These are phyloP conservation scores for Hamamelis virginiana DNA, from an alignment of 164 flowering plant species.

Conservation along the genomic window DNA sequence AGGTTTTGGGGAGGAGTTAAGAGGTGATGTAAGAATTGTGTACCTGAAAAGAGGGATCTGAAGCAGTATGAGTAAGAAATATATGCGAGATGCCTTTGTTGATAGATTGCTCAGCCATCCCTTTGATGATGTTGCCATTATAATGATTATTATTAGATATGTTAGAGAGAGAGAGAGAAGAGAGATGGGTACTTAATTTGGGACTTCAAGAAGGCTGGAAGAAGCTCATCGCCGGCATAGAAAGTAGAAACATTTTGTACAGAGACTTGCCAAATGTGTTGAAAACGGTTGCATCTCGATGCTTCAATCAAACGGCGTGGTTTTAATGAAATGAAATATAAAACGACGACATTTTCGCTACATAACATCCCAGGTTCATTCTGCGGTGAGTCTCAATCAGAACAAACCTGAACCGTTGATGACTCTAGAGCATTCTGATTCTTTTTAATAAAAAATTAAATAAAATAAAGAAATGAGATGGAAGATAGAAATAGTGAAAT, in stretches of 20 bases:
- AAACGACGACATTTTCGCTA: no score
- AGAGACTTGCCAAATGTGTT: no score
- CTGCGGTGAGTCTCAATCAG: not conserved
- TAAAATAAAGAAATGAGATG: not conserved
- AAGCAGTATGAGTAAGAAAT: constrained; percentile 44
- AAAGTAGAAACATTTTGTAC: not conserved
- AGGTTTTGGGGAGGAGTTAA: not conserved
- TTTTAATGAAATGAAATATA: no score
- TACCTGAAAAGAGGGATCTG: constrained; percentile 61
- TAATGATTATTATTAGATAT: constrained; percentile 14
- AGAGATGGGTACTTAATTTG: not conserved
- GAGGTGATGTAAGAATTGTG: not conserved
- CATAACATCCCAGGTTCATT: no score
- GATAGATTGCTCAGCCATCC: constrained; percentile 33
- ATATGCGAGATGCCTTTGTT: constrained; percentile 34
- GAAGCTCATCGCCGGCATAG: no score
- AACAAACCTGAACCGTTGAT: no score
- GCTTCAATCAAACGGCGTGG: no score
- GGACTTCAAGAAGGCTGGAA: not conserved
- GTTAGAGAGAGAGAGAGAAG: constrained; percentile 11
- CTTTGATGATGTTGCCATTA: constrained; percentile 14
- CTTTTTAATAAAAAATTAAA: not conserved
- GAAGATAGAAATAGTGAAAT: no score
- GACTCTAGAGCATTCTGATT: no score
- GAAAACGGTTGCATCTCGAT: no score